phyloP scores from a whole-genome alignment of 345 rosid genomes.

The Iberis pinnata region DNA sequence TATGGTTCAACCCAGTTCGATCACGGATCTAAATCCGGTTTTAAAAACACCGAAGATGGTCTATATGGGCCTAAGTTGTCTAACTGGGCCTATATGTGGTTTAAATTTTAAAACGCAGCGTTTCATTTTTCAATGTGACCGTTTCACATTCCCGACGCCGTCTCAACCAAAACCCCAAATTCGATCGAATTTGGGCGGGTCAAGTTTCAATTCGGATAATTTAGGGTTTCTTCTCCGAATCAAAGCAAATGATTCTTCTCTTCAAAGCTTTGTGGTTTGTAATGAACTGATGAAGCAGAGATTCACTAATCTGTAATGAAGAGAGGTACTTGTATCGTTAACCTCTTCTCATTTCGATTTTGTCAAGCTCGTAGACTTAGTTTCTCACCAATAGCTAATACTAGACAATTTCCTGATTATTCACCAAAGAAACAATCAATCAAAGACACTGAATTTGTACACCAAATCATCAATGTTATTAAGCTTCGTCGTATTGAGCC shows the following conservation, averaged over 20 bases:
- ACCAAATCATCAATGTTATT: constrained; percentile 59
- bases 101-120: too few species aligned
- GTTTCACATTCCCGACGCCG: constrained; percentile 9
- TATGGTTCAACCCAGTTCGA: too few species aligned
- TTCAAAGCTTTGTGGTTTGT: background rate
- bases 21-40: too few species aligned
- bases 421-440: constrained; percentile 72
- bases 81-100: too few species aligned
- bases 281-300: constrained; percentile 18
- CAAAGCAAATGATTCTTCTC: background rate
- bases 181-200: constrained; percentile 9
- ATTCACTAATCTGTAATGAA: constrained; percentile 36
- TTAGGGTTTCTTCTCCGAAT: constrained; percentile 22
- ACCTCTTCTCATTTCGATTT: constrained; percentile 24
- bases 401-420: constrained; percentile 85
- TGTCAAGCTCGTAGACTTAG: constrained; percentile 21
- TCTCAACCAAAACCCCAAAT: background rate
- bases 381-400: constrained; percentile 29
- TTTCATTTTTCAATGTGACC: too few species aligned
- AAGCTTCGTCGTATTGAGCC: constrained; percentile 65
- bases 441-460: constrained; percentile 62
- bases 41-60: too few species aligned
- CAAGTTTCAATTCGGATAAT: constrained; percentile 4
- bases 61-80: too few species aligned
- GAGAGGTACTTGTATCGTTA: constrained; percentile 36